These are phyloP conservation scores for Pterocarpus santalinus DNA, from an alignment of 306 rosid species.

Conservation along the genomic window DNA sequence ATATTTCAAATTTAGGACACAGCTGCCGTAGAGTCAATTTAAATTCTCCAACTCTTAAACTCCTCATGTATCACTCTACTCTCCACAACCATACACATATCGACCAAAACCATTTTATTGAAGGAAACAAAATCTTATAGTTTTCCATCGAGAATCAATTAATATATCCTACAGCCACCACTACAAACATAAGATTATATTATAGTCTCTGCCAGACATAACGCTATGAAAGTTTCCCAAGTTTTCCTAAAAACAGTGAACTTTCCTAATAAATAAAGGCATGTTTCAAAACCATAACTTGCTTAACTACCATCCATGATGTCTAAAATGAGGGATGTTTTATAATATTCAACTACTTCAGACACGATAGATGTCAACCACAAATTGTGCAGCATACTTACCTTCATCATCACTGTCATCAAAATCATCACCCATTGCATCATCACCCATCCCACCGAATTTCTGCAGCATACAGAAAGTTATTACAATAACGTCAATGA, in stretches of 20 bases:
- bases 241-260: no score
- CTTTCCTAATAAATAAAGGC: no score
- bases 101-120: background rate
- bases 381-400: conserved; percentile 8
- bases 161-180: background rate
- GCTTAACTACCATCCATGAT: background rate
- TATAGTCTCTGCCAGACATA: no score
- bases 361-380: background rate
- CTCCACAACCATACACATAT: background rate
- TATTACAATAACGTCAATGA: conserved; percentile 2
- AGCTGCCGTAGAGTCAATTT: background rate
- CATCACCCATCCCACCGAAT: conserved; percentile 67
- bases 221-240: no score
- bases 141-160: background rate
- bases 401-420: conserved; percentile 65
- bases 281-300: background rate
- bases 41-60: background rate
- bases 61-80: background rate
- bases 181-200: background rate
- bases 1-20: background rate
- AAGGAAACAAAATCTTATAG: background rate
- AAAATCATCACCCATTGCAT: conserved; percentile 60
- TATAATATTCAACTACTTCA: background rate
- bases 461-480: conserved; percentile 54
- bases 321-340: background rate